Percentiles rank a stretch among this genome's conserved stretches.
Evolutionary conservation across 306 rosid species (phyloP).

Genomic region (Lathyrus tuberosus): DNA sequence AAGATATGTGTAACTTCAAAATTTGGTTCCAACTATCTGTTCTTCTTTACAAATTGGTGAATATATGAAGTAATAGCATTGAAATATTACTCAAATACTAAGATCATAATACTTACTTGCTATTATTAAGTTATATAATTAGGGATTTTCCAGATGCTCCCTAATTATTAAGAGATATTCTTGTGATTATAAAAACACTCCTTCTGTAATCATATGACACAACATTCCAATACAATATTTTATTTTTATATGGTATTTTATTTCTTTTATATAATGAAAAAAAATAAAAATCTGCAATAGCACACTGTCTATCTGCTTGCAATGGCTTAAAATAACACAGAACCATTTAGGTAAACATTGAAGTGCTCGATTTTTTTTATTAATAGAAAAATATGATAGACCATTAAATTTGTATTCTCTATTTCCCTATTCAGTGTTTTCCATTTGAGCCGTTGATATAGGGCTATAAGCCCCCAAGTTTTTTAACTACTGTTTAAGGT

Average conservation of each 20-base stretch:
- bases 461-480: not conserved
- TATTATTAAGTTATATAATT: not conserved
- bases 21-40: not conserved
- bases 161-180: not conserved
- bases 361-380: not conserved
- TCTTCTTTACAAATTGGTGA: constrained; percentile 21
- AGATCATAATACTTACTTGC: not conserved
- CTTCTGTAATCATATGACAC: constrained; percentile 1
- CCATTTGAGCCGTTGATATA: constrained; percentile 27
- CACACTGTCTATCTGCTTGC: constrained; percentile 10
- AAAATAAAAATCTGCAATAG: not conserved
- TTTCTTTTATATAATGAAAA: not conserved
- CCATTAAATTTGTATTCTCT: constrained; percentile 5
- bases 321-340: constrained; percentile 5
- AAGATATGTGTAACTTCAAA: not conserved
- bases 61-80: not conserved
- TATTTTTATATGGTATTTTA: not conserved
- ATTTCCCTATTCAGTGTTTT: not conserved
- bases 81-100: constrained; percentile 9
- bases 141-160: not conserved
- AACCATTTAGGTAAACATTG: constrained; percentile 9
- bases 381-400: not conserved
- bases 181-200: constrained; percentile 9
- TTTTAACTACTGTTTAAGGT: not conserved
- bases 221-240: not conserved